Percentiles rank a stretch among this genome's conserved stretches.
Evolutionary conservation across 805 yeast genomes (phyloP).

Genomic region (Saturnispora quitensis): DNA sequence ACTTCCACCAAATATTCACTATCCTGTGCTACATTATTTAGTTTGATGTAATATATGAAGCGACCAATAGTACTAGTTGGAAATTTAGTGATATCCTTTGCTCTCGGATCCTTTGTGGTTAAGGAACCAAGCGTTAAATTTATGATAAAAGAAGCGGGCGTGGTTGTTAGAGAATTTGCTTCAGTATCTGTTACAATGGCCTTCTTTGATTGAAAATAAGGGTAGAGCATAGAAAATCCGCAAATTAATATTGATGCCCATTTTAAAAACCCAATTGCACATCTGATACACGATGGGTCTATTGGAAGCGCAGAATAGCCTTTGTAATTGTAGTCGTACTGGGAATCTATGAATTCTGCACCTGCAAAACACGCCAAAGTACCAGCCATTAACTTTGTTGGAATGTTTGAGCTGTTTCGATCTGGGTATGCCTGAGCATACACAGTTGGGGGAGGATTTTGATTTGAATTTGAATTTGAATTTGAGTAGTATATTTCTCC

Average conservation of each 20-base stretch:
- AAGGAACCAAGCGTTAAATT: neutral
- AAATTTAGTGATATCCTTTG: conserved; percentile 9
- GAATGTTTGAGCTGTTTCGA: neutral
- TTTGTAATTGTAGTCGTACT: conserved; percentile 11
- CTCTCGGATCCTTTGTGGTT: neutral
- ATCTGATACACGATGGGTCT: neutral
- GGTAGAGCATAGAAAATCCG: neutral
- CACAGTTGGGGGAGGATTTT: neutral
- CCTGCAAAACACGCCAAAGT: conserved; percentile 30
- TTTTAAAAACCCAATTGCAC: neutral
- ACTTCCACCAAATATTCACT: conserved; percentile 17
- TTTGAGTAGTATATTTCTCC: neutral
- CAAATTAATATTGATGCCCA: neutral
- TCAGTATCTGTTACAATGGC: neutral
- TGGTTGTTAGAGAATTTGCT: neutral
- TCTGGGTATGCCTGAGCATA: neutral
- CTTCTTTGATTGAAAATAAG: conserved; percentile 5
- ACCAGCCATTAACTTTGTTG: conserved; percentile 22
- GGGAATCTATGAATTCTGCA: conserved; percentile 15
- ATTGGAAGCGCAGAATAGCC: conserved; percentile 8
- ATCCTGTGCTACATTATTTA: conserved; percentile 9
- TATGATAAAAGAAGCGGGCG: neutral
- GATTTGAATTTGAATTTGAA: neutral
- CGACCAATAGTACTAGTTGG: neutral
- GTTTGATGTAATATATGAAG: conserved; percentile 12